A percentile compares a stretch with the other conserved stretches of the same genome.
Evolutionary conservation across 2,329 filamentous ascomycete genomes (phyloP).

Genomic region (Fusarium brachygibbosum): DNA sequence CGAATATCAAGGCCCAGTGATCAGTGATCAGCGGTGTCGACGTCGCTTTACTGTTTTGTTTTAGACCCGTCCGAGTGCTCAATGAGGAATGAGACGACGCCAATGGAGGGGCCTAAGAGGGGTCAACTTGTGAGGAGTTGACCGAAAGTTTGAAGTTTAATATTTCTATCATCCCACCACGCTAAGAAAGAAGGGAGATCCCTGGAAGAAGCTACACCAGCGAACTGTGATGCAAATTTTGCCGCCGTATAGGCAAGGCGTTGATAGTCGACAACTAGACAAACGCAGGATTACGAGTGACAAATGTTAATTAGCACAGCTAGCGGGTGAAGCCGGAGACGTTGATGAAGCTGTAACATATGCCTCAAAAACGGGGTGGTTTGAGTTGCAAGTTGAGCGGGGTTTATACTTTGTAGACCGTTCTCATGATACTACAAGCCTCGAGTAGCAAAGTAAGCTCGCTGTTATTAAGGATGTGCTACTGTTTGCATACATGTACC

Average conservation of each 20-base stretch:
- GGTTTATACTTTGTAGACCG: conserved; percentile 1
- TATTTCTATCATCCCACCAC: conserved; percentile 23
- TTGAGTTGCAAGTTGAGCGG: conserved; percentile 6
- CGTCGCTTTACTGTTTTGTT: conserved; percentile 13
- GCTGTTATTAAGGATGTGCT: conserved; percentile 4
- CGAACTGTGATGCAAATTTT: conserved; percentile 17
- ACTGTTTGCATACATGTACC: background rate
- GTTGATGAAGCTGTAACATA: conserved; percentile 20
- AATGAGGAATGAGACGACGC: conserved; percentile 16
- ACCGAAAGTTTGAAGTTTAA: conserved; percentile 19
- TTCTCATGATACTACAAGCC: conserved; percentile 2
- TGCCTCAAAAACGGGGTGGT: conserved; percentile 14
- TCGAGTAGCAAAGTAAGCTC: conserved; percentile 7
- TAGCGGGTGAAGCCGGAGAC: conserved; percentile 14
- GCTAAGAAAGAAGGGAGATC: conserved; percentile 32
- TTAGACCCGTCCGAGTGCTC: background rate
- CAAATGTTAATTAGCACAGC: background rate
- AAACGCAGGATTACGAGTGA: conserved; percentile 17
- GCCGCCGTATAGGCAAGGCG: conserved; percentile 5
- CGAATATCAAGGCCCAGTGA: conserved; percentile 18
- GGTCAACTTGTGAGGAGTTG: conserved; percentile 21
- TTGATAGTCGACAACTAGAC: conserved; percentile 19
- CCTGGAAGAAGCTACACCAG: conserved; percentile 21
- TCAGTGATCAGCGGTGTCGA: conserved; percentile 39
- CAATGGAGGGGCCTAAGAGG: conserved; percentile 32